Evolutionary conservation across 2,329 filamentous ascomycete species (phyloP), one percentile per base, ranked within the genome.

Genomic region (Dothistroma septosporum): DNA sequence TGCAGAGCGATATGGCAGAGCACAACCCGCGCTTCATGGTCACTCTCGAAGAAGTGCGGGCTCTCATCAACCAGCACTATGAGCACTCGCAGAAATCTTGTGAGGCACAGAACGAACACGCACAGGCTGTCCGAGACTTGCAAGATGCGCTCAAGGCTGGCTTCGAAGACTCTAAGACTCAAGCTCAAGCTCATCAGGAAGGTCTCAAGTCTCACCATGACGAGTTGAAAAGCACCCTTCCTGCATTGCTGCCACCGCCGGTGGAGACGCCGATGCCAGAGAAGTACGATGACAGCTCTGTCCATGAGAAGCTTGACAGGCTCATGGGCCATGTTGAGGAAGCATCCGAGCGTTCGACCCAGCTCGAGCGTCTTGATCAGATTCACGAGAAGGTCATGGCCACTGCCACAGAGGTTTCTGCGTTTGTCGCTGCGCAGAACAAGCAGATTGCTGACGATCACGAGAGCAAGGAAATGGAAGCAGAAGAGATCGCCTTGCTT

Each of bases 1-100:
- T 97, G 1, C 89, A 95, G 71, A 88, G 83, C 61, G 87, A 94
- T 60, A 83, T 96, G 32, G 84, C 84, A 9, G 92, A 97, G 73
- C 88, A 89, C 66, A 89, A 97, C 68, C 94, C 94, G 1, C 89
- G 95, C 76, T 89, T 97, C 66, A 83, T 97, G 60, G 87, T 93
- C 57, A 85, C 90, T 0, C 85, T 99, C 66, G 89, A 91, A 69
- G 90, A 97, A 69, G 86, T 97, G n/a, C 82, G 95, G 44, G 80
- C 86, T 8, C 82, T 95, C 24, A 90, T 96, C 58, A 88, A 86
- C 24, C 85, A 95, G 72, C 92, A 97, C 73, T 96, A 89, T 70
- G 91, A 96, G 68, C 90, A 96, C 72, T 89, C 91, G 14, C 91
- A 92, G 75, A 82, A 84, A 49, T 73, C 77, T 11, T 71, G 73